Percentiles rank a stretch among this genome's conserved stretches.
These are phyloP conservation scores for Begonia fuchsioides DNA, from an alignment of 306 rosid genomes.

Conservation along the genomic window DNA sequence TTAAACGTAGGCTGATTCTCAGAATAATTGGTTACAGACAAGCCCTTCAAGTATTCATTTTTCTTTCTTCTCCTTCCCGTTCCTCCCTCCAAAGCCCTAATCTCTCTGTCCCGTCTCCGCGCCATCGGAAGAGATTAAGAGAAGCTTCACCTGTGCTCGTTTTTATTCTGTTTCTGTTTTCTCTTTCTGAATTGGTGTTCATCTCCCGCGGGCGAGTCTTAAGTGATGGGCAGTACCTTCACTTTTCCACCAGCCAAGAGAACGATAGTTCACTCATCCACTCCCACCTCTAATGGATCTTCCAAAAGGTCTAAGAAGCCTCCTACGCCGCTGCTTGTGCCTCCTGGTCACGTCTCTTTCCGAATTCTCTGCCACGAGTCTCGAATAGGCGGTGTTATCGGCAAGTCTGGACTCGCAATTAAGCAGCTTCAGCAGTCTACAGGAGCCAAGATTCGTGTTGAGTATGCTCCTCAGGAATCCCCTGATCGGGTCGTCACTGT, in stretches of 20 bases:
- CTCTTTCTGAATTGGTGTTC: too few relatives aligned
- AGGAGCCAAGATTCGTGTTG: conserved; percentile 80
- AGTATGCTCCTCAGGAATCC: conserved; percentile 46
- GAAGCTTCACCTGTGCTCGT: too few relatives aligned
- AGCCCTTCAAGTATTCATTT: too few relatives aligned
- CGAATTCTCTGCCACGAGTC: conserved; percentile 84
- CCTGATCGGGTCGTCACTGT: conserved; percentile 63
- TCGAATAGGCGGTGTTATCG: conserved; percentile 86
- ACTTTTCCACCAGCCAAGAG: conserved; percentile 62
- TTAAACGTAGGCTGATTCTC: too few relatives aligned
- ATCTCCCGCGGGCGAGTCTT: too few relatives aligned
- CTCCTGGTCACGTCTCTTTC: conserved; percentile 61
- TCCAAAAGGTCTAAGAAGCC: conserved; percentile 49
- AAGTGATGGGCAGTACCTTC: conserved; percentile 62
- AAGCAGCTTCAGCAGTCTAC: conserved; percentile 65
- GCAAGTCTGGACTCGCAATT: conserved; percentile 66
- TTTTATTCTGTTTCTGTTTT: too few relatives aligned
- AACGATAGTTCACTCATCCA: conserved; percentile 14
- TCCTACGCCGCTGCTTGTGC: conserved; percentile 29
- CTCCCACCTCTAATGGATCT: conserved; percentile 26
- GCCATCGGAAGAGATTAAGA: background rate
- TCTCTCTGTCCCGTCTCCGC: background rate
- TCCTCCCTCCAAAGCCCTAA: conserved; percentile 9
- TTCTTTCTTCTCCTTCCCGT: background rate
- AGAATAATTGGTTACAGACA: too few relatives aligned